phyloP scores from a whole-genome alignment of 345 rosid genomes.

The Kernera saxatilis region DNA sequence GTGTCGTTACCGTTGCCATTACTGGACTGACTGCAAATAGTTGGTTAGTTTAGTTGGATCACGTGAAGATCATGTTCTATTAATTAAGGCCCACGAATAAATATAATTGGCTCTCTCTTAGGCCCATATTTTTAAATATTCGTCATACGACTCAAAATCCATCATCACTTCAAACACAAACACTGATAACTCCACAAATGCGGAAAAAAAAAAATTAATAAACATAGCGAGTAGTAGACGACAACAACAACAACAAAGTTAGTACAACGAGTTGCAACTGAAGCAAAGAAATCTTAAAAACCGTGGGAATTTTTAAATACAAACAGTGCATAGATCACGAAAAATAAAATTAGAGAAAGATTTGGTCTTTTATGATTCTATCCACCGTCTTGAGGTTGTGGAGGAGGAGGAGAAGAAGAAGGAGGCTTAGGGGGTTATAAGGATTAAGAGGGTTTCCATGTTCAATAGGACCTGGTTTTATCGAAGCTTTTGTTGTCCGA shows the following conservation, averaged over 20 bases:
- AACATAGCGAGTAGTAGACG: background rate
- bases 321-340: background rate
- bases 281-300: background rate
- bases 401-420: conserved; percentile 21
- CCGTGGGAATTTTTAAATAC: conserved; percentile 2
- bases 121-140: background rate
- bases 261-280: background rate
- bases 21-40: background rate
- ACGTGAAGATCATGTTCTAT: background rate
- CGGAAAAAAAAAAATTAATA: background rate
- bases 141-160: background rate
- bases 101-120: background rate
- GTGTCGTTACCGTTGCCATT: too few relatives aligned
- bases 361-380: background rate
- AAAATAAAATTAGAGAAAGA: background rate
- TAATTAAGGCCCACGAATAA: background rate
- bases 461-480: conserved; percentile 54
- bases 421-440: conserved; percentile 50
- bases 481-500: conserved; percentile 54
- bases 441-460: conserved; percentile 69
- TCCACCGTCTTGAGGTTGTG: conserved; percentile 21
- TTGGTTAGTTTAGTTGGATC: too few relatives aligned
- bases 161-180: too few relatives aligned
- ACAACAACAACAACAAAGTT: background rate
- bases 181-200: too few relatives aligned